Evolutionary conservation across 805 yeast species (phyloP), one percentile per base, ranked within the genome.

Genomic region (Zygoascus ofunaensis): DNA sequence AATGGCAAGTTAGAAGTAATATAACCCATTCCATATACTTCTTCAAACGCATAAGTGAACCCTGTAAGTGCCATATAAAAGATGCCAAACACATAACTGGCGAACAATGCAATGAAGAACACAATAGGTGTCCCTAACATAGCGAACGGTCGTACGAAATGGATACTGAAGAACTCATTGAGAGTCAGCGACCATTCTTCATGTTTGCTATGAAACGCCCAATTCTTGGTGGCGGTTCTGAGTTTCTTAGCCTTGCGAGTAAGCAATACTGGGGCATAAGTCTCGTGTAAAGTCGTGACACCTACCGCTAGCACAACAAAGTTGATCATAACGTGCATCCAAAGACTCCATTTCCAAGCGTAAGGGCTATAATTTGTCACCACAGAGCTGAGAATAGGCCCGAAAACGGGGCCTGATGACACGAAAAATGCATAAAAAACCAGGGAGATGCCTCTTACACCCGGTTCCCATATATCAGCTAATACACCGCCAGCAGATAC

Each of bases 201-300:
- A 61, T 85, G 94, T 64, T 85, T 94, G 19, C 97, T 85, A 86
- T 87, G 86, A 50, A 85, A 84, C 56, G 82, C 82, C 48, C 71
- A 70, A 60, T 87, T 83, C 38, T 92, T 89, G 4, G 95, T 83
- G 59, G 80, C 81, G 55, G 74, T 72, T 66, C 96, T 76, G 55
- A 87, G 59, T 57, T 62, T 72, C 43, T 62, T 63, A 17, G 96
- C 96, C 57, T 80, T 75, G 34, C 59, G 69, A 54, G 79, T 77
- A 49, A 86, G 69, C 41, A 87, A 79, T 0, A 55, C 51, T 17
- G 64, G 63, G 5, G 58, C 62, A 48, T 68, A 72, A 5, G 65
- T 62, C 64, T 70, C 62, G 59, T 63, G 23, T 49, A 49, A 22
- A 55, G 45, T 39, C 59, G 66, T 1, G 62, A 71, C 73, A 41